Evolutionary conservation across 1,284 basidiomycete genomes (phyloP), one percentile per base, ranked within the genome.

Genomic region (Malassezia globosa): DNA sequence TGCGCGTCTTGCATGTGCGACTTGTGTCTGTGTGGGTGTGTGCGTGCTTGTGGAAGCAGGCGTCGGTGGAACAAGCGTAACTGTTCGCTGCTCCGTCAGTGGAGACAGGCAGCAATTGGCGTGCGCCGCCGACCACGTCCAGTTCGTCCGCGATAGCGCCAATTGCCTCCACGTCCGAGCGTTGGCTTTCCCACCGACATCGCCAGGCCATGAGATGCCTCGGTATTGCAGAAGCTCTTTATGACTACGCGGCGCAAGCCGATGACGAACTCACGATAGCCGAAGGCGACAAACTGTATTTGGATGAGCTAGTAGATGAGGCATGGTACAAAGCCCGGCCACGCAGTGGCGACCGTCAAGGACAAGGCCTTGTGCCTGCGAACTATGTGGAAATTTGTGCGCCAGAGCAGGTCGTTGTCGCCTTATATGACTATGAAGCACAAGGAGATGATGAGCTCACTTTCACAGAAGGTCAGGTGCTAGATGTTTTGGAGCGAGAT

Each of bases 361-460:
- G 27, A 24, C 55, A 60, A 11, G 68, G 68, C 26, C 60, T 71
- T 21, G 64, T 71, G 34, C 68, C 68, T 1, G 65, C 64, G 40
- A 71, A 69, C 55, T 71, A 71, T 42, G 62, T 71, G 34, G 65
- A 71, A 29, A 57, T 59, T 44, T 56, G 61, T 11, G 64, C 64
- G 45, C 68, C 66, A 37, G 38, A 68, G 22, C 55, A 65, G 18
- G 27, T 59, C 31, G 69, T 66, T 46, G 56, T 59, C 24, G 68
- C 67, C 0, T 48, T 62, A 24, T 71, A 71, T 50, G 66, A 66
- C 39, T 71, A 71, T 44, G 50, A 56, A 34, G 61, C 66, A 5
- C 61, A 66, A 54, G 64, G 57, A 26, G 62, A 63, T 13, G 68
- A 71, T 37, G 68, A 71, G 52, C 51, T 71, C 21, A 53, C 55